phyloP scores from a whole-genome alignment of 768 basidiomycete species.

The Termitomyces sp. region DNA sequence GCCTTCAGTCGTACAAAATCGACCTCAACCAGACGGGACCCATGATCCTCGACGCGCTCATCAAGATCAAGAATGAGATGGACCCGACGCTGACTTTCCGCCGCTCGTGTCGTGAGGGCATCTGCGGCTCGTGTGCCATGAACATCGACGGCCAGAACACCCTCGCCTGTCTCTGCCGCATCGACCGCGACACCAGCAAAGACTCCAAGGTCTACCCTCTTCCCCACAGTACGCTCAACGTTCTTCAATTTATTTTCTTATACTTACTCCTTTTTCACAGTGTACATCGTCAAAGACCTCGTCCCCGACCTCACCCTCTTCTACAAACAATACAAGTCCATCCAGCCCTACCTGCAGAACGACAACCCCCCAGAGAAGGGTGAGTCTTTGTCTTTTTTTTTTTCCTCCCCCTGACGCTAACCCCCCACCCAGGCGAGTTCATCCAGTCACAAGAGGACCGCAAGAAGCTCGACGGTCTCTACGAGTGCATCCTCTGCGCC shows the following conservation, averaged over 20 bases:
- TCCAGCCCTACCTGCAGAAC: constrained; percentile 95
- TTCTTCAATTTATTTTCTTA: not conserved
- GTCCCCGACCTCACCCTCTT: constrained; percentile 89
- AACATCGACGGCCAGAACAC: constrained; percentile 99
- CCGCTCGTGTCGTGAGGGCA: constrained; percentile 89
- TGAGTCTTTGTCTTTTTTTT: constrained; percentile 8
- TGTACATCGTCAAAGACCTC: constrained; percentile 99
- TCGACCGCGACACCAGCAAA: constrained; percentile 70
- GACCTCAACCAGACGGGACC: constrained; percentile 95
- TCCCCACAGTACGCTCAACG: constrained; percentile 77
- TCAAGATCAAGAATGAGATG: constrained; percentile 99
- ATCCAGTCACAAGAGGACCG: constrained; percentile 90
- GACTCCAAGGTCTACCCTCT: constrained; percentile 94
- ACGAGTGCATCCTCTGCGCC: constrained; percentile 96
- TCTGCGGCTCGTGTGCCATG: constrained; percentile 94
- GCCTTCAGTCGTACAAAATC: constrained; percentile 84
- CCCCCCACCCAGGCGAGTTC: constrained; percentile 54
- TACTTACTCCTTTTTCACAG: constrained; percentile 45
- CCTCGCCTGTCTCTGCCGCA: constrained; percentile 93
- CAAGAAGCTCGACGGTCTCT: constrained; percentile 94
- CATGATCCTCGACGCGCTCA: constrained; percentile 92
- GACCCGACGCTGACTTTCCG: constrained; percentile 98
- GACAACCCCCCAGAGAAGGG: constrained; percentile 80
- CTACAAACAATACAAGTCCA: constrained; percentile 99
- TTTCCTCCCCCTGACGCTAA: not conserved